Evolutionary conservation across 2,329 filamentous ascomycete genomes (phyloP).

Genomic region (Didymella glomerata): DNA sequence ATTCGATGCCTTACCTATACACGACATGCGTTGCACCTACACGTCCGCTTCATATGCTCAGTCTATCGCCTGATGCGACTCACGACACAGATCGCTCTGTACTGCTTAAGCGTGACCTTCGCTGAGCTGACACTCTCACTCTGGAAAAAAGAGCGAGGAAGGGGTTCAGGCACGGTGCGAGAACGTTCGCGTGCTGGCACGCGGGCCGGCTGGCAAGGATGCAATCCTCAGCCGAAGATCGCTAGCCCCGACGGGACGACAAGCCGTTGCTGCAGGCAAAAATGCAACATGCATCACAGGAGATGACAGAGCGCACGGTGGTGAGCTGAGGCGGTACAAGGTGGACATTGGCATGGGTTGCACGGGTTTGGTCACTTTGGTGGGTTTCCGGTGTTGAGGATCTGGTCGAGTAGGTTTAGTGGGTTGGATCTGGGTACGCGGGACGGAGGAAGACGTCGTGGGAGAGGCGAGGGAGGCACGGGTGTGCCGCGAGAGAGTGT

Average conservation of each 20-base stretch:
- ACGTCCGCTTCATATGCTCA: background rate
- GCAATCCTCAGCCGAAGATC: constrained; percentile 26
- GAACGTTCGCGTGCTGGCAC: constrained; percentile 13
- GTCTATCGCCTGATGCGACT: background rate
- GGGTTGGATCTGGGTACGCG: constrained; percentile 1
- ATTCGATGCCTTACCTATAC: too few relatives aligned
- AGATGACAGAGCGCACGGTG: constrained; percentile 9
- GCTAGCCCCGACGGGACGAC: constrained; percentile 25
- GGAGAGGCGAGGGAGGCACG: constrained; percentile 6
- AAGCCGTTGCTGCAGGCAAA: constrained; percentile 21
- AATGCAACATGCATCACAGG: constrained; percentile 9
- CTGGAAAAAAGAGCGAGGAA: too few relatives aligned
- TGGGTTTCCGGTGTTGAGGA: background rate
- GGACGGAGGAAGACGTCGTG: background rate
- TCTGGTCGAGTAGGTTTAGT: constrained; percentile 18
- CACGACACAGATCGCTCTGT: background rate
- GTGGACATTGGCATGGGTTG: constrained; percentile 1
- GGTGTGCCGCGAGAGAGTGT: constrained; percentile 7
- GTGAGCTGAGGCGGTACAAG: background rate
- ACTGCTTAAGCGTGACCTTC: too few relatives aligned
- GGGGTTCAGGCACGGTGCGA: constrained; percentile 5
- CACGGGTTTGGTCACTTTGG: background rate
- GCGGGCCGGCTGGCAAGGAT: constrained; percentile 28
- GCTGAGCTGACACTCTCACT: too few relatives aligned
- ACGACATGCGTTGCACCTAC: background rate